Evolutionary conservation across 331 rosid genomes (phyloP).

Genomic region (Prunus yedoensis): DNA sequence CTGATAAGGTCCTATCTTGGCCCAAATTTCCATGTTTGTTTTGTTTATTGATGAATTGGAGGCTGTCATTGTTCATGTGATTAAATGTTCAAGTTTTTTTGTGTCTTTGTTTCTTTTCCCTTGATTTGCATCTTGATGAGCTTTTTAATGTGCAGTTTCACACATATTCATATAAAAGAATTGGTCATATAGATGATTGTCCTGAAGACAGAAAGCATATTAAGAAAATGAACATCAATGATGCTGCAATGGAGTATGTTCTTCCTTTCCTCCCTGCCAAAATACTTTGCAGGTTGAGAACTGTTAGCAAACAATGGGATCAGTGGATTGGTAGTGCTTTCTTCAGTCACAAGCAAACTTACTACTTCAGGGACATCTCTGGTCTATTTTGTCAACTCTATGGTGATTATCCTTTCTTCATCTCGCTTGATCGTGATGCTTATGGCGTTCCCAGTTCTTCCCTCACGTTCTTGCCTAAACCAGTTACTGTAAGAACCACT

Average conservation of each 20-base stretch:
- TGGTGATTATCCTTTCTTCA: slow-evolving; percentile 5
- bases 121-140: background rate
- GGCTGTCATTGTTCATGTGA: background rate
- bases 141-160: slow-evolving; percentile 4
- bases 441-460: slow-evolving; percentile 33
- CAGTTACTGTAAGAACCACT: slow-evolving; percentile 5
- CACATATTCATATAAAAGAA: background rate
- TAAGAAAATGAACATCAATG: slow-evolving; percentile 14
- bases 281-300: slow-evolving; percentile 39
- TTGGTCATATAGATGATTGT: background rate
- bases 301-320: slow-evolving; percentile 41
- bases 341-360: slow-evolving; percentile 29
- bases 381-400: slow-evolving; percentile 33
- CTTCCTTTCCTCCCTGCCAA: slow-evolving; percentile 48
- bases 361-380: slow-evolving; percentile 25
- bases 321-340: slow-evolving; percentile 28
- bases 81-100: background rate
- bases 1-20: background rate
- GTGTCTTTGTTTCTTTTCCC: background rate
- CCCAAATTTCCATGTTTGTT: background rate
- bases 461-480: slow-evolving; percentile 31
- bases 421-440: slow-evolving; percentile 25
- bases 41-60: background rate
- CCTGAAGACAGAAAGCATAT: background rate
- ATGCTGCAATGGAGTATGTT: slow-evolving; percentile 14